Percentiles rank a stretch among this genome's conserved stretches.
Conservation (phyloP, 768 basidiomycete species). For the Suillus decipiens region DNA sequence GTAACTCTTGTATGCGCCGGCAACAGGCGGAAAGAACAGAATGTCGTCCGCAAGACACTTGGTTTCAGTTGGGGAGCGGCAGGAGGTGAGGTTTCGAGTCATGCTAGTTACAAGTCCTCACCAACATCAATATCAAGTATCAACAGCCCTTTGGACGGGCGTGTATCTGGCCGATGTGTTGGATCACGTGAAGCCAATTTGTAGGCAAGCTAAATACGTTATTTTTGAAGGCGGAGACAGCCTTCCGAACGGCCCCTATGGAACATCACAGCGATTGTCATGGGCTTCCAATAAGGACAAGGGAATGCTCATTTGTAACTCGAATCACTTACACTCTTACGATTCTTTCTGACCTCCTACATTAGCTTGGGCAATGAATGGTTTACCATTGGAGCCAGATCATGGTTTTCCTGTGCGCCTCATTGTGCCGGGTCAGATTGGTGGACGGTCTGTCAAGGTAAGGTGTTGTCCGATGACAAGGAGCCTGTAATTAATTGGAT, state of each 20-base stretch:
- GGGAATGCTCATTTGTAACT: slow-evolving; percentile 50
- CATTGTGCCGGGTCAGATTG: slow-evolving; percentile 63
- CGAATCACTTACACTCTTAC: neutral
- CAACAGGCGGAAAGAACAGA: slow-evolving; percentile 67
- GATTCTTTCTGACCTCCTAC: neutral
- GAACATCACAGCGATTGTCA: slow-evolving; percentile 48
- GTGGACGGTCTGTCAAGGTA: slow-evolving; percentile 54
- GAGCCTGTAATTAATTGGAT: too few species aligned
- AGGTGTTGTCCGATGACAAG: neutral
- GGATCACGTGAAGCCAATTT: slow-evolving; percentile 42
- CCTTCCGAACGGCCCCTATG: slow-evolving; percentile 62
- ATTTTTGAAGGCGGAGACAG: slow-evolving; percentile 60
- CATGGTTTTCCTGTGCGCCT: slow-evolving; percentile 70
- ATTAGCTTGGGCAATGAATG: slow-evolving; percentile 59
- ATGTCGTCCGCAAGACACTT: slow-evolving; percentile 54
- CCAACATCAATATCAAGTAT: slow-evolving; percentile 28
- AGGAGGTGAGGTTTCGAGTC: slow-evolving; percentile 30
- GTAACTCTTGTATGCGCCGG: slow-evolving; percentile 67
- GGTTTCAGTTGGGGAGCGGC: slow-evolving; percentile 60
- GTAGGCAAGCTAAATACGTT: slow-evolving; percentile 45
- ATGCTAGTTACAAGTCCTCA: slow-evolving; percentile 12
- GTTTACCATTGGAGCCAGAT: slow-evolving; percentile 56
- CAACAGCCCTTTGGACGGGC: slow-evolving; percentile 61
- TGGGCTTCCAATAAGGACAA: slow-evolving; percentile 47
- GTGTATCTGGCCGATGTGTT: slow-evolving; percentile 58